Conservation (phyloP, 495 filamentous ascomycete species). For the Cercophora samala region DNA sequence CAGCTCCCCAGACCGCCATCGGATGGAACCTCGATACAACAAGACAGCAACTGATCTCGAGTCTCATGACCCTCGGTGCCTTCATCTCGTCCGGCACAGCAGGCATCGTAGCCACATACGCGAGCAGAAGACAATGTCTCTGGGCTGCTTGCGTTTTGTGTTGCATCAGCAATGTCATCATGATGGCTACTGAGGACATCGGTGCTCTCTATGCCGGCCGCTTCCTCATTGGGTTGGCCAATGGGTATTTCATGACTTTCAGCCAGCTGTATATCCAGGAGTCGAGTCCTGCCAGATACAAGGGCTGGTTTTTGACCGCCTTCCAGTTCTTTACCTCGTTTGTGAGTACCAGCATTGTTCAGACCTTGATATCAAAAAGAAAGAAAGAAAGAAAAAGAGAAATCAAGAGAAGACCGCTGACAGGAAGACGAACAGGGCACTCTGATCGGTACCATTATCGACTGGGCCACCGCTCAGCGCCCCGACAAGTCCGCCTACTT, state of each 20-base stretch:
- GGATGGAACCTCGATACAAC: conserved; percentile 55
- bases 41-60: conserved; percentile 55
- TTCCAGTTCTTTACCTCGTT: conserved; percentile 44
- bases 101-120: conserved; percentile 47
- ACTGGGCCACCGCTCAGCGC: conserved; percentile 54
- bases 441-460: conserved; percentile 60
- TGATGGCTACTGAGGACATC: conserved; percentile 54
- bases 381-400: too few species aligned
- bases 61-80: conserved; percentile 59
- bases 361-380: background rate
- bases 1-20: conserved; percentile 40
- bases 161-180: conserved; percentile 51
- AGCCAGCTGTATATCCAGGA: conserved; percentile 57
- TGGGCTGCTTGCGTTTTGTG: conserved; percentile 51
- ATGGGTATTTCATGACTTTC: conserved; percentile 59
- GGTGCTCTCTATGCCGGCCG: conserved; percentile 55
- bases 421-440: conserved; percentile 24
- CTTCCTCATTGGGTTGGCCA: conserved; percentile 54
- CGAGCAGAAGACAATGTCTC: conserved; percentile 48
- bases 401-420: background rate
- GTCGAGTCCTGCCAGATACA: conserved; percentile 48
- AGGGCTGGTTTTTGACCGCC: conserved; percentile 46
- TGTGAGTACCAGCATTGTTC: conserved; percentile 9
- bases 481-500: conserved; percentile 49
- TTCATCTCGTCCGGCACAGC: conserved; percentile 55